Percentiles rank a stretch among this genome's conserved stretches.
phyloP scores from a whole-genome alignment of 2,329 filamentous ascomycete genomes.

The Cordyceps javanica region DNA sequence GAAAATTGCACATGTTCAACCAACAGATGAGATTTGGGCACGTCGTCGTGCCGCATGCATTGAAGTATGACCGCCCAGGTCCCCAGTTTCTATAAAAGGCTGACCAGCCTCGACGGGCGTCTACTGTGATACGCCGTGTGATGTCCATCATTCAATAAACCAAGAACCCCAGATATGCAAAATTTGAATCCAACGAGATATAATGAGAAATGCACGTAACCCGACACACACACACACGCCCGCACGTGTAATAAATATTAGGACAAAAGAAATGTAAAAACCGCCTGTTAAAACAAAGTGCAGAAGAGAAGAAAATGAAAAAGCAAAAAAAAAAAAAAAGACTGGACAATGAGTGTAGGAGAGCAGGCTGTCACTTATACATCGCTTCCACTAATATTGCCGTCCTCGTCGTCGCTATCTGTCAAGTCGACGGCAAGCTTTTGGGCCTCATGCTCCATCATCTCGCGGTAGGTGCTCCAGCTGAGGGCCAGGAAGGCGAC shows the following conservation, averaged over 20 bases:
- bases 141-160: background rate
- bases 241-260: background rate
- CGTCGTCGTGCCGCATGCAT: background rate
- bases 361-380: conserved; percentile 13
- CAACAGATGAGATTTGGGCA: background rate
- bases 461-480: conserved; percentile 90
- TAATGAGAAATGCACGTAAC: background rate
- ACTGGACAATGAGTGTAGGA: background rate
- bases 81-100: background rate
- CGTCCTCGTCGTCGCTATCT: conserved; percentile 41
- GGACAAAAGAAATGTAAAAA: background rate
- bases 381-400: conserved; percentile 29
- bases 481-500: conserved; percentile 79
- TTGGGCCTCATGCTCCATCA: conserved; percentile 73
- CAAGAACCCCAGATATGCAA: conserved; percentile 6
- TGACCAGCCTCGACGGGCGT: conserved; percentile 5
- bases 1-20: background rate
- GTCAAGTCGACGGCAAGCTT: conserved; percentile 40
- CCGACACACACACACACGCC: background rate
- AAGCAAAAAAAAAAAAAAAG: background rate
- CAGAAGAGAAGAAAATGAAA: background rate
- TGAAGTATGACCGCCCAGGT: background rate
- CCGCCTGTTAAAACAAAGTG: background rate
- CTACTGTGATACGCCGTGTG: conserved; percentile 10
- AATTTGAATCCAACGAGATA: conserved; percentile 1